phyloP scores from a whole-genome alignment of 176 grass and related monocot species.

The Eleusine indica region DNA sequence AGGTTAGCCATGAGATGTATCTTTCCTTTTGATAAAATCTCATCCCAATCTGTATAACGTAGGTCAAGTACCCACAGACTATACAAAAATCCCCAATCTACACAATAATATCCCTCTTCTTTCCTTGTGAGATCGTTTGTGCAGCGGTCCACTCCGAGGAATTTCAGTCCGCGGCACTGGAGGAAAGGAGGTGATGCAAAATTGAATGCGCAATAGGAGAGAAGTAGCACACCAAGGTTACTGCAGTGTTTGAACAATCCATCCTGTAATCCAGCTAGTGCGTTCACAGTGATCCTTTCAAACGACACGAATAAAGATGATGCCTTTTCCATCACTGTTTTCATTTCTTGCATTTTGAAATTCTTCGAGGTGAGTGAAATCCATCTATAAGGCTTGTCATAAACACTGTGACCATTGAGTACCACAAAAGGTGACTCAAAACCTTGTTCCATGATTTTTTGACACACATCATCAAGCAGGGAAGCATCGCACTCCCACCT shows the following conservation, averaged over 20 bases:
- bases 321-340: neutral
- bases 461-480: fast-evolving
- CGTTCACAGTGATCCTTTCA: neutral
- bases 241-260: neutral
- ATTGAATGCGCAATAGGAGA: neutral
- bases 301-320: neutral
- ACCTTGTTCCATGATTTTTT: neutral
- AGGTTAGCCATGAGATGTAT: neutral
- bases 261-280: neutral
- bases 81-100: neutral
- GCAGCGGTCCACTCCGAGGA: neutral
- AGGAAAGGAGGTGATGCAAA: slow-evolving; percentile 22
- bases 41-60: neutral
- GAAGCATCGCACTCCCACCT: neutral
- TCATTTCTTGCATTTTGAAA: neutral
- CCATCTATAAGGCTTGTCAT: neutral
- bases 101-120: neutral
- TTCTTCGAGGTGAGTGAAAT: slow-evolving; percentile 11
- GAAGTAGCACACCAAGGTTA: neutral
- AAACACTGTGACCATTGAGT: neutral
- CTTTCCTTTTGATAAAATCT: neutral
- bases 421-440: neutral
- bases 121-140: neutral
- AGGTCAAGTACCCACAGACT: neutral
- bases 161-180: neutral